These are phyloP conservation scores for Penicillium manginii DNA, from an alignment of 495 filamentous ascomycete species.

Conservation along the genomic window DNA sequence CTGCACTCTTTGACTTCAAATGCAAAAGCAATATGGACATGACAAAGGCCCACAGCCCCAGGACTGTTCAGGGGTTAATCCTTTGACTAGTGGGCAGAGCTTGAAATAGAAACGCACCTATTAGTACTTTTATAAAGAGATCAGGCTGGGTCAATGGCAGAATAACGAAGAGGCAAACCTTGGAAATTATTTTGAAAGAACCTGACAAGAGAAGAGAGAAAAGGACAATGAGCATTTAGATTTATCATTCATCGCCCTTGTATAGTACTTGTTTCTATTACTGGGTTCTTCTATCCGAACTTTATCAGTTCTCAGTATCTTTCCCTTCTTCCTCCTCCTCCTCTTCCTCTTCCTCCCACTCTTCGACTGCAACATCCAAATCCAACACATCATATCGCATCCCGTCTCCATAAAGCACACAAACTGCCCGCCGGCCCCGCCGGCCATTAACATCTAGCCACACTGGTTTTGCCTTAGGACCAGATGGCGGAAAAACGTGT, in stretches of 20 bases:
- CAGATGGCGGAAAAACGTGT: slow-evolving; percentile 41
- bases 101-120: too few relatives aligned
- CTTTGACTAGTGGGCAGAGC: too few relatives aligned
- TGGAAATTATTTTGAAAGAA: too few relatives aligned
- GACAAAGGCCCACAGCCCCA: neutral
- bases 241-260: too few relatives aligned
- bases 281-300: neutral
- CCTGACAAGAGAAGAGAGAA: too few relatives aligned
- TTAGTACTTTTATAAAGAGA: too few relatives aligned
- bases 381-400: slow-evolving; percentile 62
- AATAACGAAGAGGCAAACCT: too few relatives aligned
- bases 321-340: slow-evolving; percentile 15
- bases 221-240: too few relatives aligned
- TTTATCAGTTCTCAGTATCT: neutral
- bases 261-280: too few relatives aligned
- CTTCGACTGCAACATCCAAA: slow-evolving; percentile 50
- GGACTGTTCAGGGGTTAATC: neutral
- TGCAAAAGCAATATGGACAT: slow-evolving; percentile 2
- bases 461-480: slow-evolving; percentile 46
- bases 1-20: neutral
- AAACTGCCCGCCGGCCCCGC: slow-evolving; percentile 55
- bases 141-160: too few relatives aligned
- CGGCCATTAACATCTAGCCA: slow-evolving; percentile 59
- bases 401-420: slow-evolving; percentile 58
- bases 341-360: slow-evolving; percentile 28